Base-by-base conservation (phyloP, 768 basidiomycete species). In the Udeniomyces megalosporus region DNA sequence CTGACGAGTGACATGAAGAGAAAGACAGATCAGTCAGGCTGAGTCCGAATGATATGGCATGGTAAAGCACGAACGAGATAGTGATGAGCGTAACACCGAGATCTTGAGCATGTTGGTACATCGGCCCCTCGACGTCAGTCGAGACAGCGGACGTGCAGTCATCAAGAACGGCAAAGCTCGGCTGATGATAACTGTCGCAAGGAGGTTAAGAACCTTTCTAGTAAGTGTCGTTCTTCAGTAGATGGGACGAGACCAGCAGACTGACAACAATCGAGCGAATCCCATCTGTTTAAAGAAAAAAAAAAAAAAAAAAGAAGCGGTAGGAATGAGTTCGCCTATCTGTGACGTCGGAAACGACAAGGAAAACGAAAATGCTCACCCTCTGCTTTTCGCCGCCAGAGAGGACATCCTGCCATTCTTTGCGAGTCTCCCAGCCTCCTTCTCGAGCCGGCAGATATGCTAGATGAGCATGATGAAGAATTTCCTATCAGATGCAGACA, bases 111-210 rank as follows among this genome's bases (percentile, higher is more conserved):
- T 88, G 83, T 71, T 92, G 86, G 75, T 96, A 97, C 88, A 97
- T 91, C 66, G 82, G 78, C 0, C 91, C 91, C 72, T 97, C 92
- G 24, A 96, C 91, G 70, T 97, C 93, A 66, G 86, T 88, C 14
- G 89, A 92, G 11, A 97, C 89, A 0, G 92, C 93, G 60, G 86
- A 88, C 6, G 92, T 96, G 73, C 90, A 95, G 70, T 97, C 91
- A 86, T 70, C 51, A 3, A 71, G 62, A 28, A 72, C 67, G n/a
- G 71, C 72, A 54, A 69, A 72, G 10, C 64, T 48, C 5, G 72
- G 72, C 34, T 67, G 68, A 57, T 73, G 72, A 49, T 72, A 73
- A 68, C 67, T 70, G 51, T 15, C 5, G 8, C 20, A 32, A 8
- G 17, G 38, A 42, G 38, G 17, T 8, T 8, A 42, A 42, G n/a